Base-by-base conservation (phyloP, 768 basidiomycete species). In the Lyophyllum decastes region DNA sequence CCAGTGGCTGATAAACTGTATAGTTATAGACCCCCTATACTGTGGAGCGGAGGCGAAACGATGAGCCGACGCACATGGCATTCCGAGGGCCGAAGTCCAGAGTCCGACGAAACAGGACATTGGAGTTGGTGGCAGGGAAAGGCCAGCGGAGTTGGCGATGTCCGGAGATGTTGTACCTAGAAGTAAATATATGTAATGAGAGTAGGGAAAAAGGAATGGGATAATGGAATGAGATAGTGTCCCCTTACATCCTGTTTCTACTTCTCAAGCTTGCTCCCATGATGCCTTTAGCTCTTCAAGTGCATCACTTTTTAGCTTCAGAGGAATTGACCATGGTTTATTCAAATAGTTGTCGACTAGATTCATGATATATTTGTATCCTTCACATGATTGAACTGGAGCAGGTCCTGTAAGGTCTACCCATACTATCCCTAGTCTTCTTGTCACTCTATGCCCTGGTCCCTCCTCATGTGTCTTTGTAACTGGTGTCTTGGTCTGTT, bases 221-320 rank as follows among this genome's bases (percentile, higher is more conserved):
- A n/a, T n/a, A n/a, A n/a, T n/a, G n/a, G n/a, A n/a, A n/a, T n/a
- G n/a, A n/a, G n/a, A n/a, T n/a, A n/a, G n/a, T n/a, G n/a, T n/a
- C n/a, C n/a, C 40, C 34, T 50, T 58, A 0, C 46, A 24, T 0
- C 64, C 63, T 1, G 65, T 69, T 30, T 70, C 60, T 0, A 40
- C 34, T 30, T 76, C 70, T 1, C 57, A 50, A 0, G 61, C 67
- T 0, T 54, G n/a, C 12, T 66, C 54, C 77, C 78, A 79, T 0
- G 58, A 79, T 0, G 58, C 62, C 0, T 59, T 62, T 0, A 79
- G 61, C 2, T 57, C 25, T 0, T 34, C 21, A n/a, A 66, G 64
- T 0, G 71, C 69, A 16, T 67, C 55, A 4, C 52, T 46, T 44
- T 76, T 78, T 0, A 55, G 33, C 27, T 64, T 62, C 0, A 80